Evolutionary conservation across 2,329 filamentous ascomycete species (phyloP).

Genomic region (Microcyclosporella mali): DNA sequence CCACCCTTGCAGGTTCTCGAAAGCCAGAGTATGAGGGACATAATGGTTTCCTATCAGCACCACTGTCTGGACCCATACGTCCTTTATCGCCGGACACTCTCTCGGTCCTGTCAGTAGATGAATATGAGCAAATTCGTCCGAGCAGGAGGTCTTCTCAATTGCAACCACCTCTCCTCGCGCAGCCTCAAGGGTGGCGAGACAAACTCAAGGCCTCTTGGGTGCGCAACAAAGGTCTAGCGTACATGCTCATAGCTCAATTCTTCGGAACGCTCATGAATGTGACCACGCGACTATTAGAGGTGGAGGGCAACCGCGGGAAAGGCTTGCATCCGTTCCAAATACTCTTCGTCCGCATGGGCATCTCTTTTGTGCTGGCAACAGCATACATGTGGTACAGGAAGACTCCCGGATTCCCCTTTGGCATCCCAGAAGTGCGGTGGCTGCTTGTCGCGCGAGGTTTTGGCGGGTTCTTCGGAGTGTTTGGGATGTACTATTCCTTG

Average conservation of each 20-base stretch:
- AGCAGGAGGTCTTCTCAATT: conserved; percentile 3
- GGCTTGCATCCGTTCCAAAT: conserved; percentile 80
- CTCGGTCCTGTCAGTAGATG: conserved; percentile 33
- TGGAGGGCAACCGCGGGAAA: conserved; percentile 57
- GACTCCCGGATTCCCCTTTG: conserved; percentile 65
- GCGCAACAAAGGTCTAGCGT: conserved; percentile 63
- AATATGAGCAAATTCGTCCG: conserved; percentile 26
- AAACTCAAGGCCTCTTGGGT: conserved; percentile 46
- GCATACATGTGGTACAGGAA: conserved; percentile 63
- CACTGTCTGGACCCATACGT: conserved; percentile 27
- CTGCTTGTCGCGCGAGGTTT: conserved; percentile 64
- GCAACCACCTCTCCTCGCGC: conserved; percentile 1
- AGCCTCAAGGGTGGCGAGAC: conserved; percentile 14
- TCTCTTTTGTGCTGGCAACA: conserved; percentile 62
- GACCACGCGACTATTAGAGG: conserved; percentile 67
- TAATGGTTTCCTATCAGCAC: conserved; percentile 24
- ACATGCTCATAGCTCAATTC: conserved; percentile 69
- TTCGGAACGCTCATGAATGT: conserved; percentile 86
- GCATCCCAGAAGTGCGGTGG: conserved; percentile 58
- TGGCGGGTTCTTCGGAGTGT: conserved; percentile 69
- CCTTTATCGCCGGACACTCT: conserved; percentile 40
- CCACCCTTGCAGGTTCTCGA: conserved; percentile 4
- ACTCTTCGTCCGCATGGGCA: conserved; percentile 69
- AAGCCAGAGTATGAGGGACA: conserved; percentile 3
- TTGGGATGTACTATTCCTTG: conserved; percentile 67